Evolutionary conservation across 2,329 filamentous ascomycete genomes (phyloP), one percentile per base, ranked within the genome.

Genomic region (Sphaerulina musiva): DNA sequence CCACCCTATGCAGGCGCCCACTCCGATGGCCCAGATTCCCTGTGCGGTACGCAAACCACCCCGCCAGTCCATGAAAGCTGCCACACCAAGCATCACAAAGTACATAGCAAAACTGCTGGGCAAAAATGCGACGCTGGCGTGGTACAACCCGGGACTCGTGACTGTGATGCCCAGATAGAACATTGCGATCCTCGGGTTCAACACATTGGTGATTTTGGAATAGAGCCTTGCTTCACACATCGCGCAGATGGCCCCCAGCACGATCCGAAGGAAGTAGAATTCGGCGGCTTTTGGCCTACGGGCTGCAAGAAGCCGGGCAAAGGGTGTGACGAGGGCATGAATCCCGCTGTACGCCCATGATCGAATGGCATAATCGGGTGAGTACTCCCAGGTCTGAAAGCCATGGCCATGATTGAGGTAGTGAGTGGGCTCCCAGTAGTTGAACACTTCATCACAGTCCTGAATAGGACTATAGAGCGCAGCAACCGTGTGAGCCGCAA

Each of bases 21-120:
- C 74, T 11, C 88, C 89, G 67, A 97, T 95, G 85, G 89, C 96
- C 71, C 88, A 86, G 57, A 98, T 89, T 38, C 89, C 93, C 66
- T 83, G 79, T 0, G 87, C 84, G 0, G 89, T 95, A 69, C 85
- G 88, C 44, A 90, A 75, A 0, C 89, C 87, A 17, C 84, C 85
- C 38, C 80, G 81, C 85, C 88, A 93, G 71, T 95, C 88, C 81
- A 98, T 86, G 70, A 97, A 98, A 0, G 89, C 83, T 1, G 90
- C 81, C 52, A 90, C 82, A 9, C 91, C 93, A 6, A 97, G 76
- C 79, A 93, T 93, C 11, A 83, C 84, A 56, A 84, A 87, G 69
- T 95, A 96, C 93, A 98, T 98, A 66, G 93, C 87, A 67, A 98
- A 98, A 70, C 87, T 95, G 7, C 91, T 95, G 0, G 93, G 93